Evolutionary conservation across 495 filamentous ascomycete genomes (phyloP).

Genomic region (Xylaria scruposa): DNA sequence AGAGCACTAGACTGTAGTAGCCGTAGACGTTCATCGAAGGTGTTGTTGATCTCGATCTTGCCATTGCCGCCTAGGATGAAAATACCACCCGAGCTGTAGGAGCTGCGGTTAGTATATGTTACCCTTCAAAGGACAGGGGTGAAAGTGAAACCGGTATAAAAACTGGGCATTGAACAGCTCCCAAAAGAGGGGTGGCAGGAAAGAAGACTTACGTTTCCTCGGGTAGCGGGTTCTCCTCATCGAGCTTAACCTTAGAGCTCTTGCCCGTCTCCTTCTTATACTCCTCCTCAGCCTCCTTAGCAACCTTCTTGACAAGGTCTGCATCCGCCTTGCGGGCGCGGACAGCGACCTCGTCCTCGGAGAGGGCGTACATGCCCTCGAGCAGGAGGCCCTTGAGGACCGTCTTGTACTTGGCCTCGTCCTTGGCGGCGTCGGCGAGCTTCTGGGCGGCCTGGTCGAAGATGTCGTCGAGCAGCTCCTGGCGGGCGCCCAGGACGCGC

Average conservation of each 20-base stretch:
- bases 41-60: conserved; percentile 99
- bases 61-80: conserved; percentile 79
- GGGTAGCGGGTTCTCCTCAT: conserved; percentile 79
- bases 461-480: conserved; percentile 90
- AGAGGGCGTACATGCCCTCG: conserved; percentile 87
- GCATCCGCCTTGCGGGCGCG: conserved; percentile 81
- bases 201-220: conserved; percentile 77
- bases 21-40: conserved; percentile 87
- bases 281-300: conserved; percentile 74
- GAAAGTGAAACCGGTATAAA: neutral
- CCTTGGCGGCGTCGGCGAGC: conserved; percentile 66
- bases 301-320: conserved; percentile 73
- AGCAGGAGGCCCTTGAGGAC: conserved; percentile 81
- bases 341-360: conserved; percentile 76
- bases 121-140: neutral
- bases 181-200: neutral
- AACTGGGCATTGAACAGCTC: no score
- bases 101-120: neutral
- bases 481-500: conserved; percentile 80
- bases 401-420: conserved; percentile 73
- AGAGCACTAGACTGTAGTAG: conserved; percentile 84
- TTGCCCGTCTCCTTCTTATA: conserved; percentile 79
- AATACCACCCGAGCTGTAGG: conserved; percentile 79
- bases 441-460: conserved; percentile 78
- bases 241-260: conserved; percentile 65